Evolutionary conservation across 140 eudicot genomes (phyloP).

Genomic region (Oenanthe javanica): DNA sequence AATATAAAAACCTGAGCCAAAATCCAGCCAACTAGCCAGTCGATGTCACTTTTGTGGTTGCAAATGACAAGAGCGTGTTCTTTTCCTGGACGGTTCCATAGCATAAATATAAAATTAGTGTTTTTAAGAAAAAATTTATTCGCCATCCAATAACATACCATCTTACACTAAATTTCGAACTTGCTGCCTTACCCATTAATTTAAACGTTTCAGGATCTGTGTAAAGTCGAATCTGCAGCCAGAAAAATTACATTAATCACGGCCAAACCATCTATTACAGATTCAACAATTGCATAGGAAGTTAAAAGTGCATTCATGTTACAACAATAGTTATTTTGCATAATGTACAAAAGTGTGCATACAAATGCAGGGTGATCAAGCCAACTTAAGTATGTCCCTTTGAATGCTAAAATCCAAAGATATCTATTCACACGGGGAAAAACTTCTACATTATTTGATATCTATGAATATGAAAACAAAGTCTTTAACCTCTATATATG

Average conservation of each 20-base stretch:
- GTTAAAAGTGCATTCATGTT: not conserved
- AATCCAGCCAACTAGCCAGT: slow-evolving; percentile 13
- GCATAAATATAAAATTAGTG: not conserved
- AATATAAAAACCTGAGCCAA: not conserved
- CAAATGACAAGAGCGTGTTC: slow-evolving; percentile 90
- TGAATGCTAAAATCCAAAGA: not conserved
- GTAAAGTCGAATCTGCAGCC: slow-evolving; percentile 57
- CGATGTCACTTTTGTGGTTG: slow-evolving; percentile 11
- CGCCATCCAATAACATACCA: not conserved
- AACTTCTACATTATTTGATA: not conserved
- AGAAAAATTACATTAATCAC: not conserved
- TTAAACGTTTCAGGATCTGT: slow-evolving; percentile 39
- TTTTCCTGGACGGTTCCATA: slow-evolving; percentile 53
- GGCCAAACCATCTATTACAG: not conserved
- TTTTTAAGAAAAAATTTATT: not conserved
- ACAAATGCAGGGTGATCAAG: not conserved
- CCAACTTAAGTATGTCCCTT: not conserved
- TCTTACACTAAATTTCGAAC: not conserved
- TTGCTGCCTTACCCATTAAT: slow-evolving; percentile 2
- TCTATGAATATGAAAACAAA: not conserved
- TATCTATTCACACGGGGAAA: not conserved
- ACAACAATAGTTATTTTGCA: not conserved
- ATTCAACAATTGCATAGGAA: not conserved
- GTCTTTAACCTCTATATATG: not conserved
- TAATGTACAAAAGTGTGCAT: not conserved